Base-by-base conservation (phyloP, 441 rosid species). In the Pelargonium exstipulatum region DNA sequence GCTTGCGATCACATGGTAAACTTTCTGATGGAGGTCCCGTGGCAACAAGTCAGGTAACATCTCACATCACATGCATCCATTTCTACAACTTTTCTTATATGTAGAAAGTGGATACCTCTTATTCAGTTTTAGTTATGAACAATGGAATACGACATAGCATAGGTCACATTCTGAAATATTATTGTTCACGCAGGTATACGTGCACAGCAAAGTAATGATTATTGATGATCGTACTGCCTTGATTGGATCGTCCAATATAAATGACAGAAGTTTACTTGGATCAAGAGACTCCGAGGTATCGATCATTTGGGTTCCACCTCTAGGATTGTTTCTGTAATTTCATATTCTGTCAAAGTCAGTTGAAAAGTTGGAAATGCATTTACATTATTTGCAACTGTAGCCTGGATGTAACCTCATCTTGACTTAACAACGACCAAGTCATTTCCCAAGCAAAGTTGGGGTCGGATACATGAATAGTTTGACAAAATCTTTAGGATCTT, bases 211-310 rank as follows among this genome's bases (percentile, higher is more conserved):
- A 81, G 74, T 95, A 81, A 86, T 95, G 97, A 86, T 95, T 66
- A 66, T 92, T 64, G 99, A 92, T 77, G 99, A 95, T 81, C 75
- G 77, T 70, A 75, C 81, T 46, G 77, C 91, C 48, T 77, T 95
- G 80, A 79, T 95, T 77, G 98, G 99, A 76, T 92, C 99, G 51
- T 96, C 99, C 69, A 95, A 92, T 75, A 91, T 95, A 62, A 95
- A 95, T 53, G 99, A 95, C 65, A 80, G 99, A 73, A 95, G 99
- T 84, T 86, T 95, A 73, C 98, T 95, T 66, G 99, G 99, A 73
- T 90, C 99, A 29, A 85, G 99, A 72, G 99, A 95, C 80, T 95
- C 98, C 3, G 99, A 95, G 98, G 98, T 95, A 82, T 64, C n/a
- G n/a, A n/a, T n/a, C 7, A 29, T 61, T 61, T 61, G 17, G 13